These are phyloP conservation scores for Aaosphaeria arxii DNA, from an alignment of 2,329 filamentous ascomycete species.

Conservation along the genomic window DNA sequence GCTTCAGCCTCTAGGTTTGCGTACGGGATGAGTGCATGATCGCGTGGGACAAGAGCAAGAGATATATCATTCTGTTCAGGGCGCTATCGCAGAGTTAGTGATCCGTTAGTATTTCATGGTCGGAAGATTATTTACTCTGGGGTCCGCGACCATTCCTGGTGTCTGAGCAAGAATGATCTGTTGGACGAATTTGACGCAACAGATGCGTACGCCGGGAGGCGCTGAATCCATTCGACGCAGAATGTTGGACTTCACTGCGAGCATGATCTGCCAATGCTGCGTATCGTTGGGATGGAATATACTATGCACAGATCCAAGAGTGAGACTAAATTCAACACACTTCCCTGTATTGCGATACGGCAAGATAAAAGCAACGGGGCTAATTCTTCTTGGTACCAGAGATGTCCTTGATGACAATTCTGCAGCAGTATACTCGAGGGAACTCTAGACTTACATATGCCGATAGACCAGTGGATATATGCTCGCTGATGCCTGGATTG, in stretches of 20 bases:
- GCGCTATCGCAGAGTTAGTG: slow-evolving; percentile 50
- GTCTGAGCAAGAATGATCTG: slow-evolving; percentile 90
- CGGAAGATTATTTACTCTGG: slow-evolving; percentile 60
- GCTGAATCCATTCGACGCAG: slow-evolving; percentile 83
- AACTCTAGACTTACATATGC: slow-evolving; percentile 74
- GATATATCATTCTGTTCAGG: slow-evolving; percentile 80
- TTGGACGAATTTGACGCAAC: slow-evolving; percentile 97
- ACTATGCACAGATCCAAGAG: slow-evolving; percentile 51
- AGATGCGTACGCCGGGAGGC: slow-evolving; percentile 74
- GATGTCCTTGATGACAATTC: too few species aligned
- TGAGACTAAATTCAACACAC: slow-evolving; percentile 23
- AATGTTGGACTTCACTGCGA: slow-evolving; percentile 83
- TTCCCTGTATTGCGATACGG: too few species aligned
- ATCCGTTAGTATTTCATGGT: slow-evolving; percentile 14
- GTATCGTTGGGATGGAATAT: slow-evolving; percentile 82
- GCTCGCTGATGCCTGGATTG: slow-evolving; percentile 85
- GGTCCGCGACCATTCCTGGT: slow-evolving; percentile 75
- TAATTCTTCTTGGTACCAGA: too few species aligned
- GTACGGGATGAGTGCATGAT: slow-evolving; percentile 76
- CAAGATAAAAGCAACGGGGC: too few species aligned
- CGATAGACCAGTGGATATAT: slow-evolving; percentile 89
- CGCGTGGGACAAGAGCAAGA: slow-evolving; percentile 76
- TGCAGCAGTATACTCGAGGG: not conserved
- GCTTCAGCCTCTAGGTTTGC: slow-evolving; percentile 89
- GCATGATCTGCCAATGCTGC: slow-evolving; percentile 83